Percentiles rank a stretch among this genome's conserved stretches.
Conservation (phyloP, 2,329 filamentous ascomycete genomes). For the Alternaria hordeiaustralica region DNA sequence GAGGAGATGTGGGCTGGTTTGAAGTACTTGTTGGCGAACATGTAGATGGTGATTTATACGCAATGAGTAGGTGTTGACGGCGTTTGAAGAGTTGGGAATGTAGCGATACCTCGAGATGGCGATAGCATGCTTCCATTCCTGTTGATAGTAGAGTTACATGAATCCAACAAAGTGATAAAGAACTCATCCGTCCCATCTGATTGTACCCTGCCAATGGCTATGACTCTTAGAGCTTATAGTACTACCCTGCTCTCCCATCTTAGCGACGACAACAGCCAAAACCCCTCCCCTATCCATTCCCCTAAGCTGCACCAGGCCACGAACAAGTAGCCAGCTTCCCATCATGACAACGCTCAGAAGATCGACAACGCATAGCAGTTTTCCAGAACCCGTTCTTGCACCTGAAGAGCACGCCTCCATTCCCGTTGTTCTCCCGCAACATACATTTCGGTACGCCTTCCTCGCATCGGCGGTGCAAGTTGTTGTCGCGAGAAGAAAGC, state of each 20-base stretch:
- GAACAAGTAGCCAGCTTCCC: not conserved
- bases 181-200: fast-evolving
- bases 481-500: not conserved
- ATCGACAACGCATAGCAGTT: not conserved
- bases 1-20: slow-evolving; percentile 57
- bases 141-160: not conserved
- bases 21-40: slow-evolving; percentile 26
- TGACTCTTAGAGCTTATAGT: not conserved
- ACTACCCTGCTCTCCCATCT: not conserved
- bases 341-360: slow-evolving; percentile 4
- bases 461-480: not conserved
- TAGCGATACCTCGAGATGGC: not conserved
- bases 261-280: not conserved
- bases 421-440: slow-evolving; percentile 1
- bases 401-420: slow-evolving; percentile 3
- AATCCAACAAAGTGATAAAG: not conserved
- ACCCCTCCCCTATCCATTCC: too few relatives aligned
- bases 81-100: not conserved
- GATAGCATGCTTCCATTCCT: not conserved
- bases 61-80: not conserved
- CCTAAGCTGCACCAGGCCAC: not conserved
- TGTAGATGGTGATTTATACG: not conserved
- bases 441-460: slow-evolving; percentile 5
- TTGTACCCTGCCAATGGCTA: not conserved
- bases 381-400: slow-evolving; percentile 11